Conservation (phyloP, 331 rosid genomes). For the Pyrus hybrid region DNA sequence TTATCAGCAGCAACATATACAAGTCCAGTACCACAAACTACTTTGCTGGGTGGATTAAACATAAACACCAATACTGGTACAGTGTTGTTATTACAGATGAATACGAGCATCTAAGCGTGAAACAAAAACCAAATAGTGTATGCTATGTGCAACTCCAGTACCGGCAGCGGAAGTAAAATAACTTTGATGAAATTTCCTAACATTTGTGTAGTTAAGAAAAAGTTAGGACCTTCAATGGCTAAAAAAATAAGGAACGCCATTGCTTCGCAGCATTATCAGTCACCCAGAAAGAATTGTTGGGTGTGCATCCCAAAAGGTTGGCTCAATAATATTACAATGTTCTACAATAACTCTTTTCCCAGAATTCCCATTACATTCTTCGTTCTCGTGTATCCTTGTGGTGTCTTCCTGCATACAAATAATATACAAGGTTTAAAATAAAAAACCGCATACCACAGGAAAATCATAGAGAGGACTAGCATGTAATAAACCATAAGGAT, state of each 20-base stretch:
- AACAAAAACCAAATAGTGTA: not conserved
- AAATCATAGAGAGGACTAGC: not conserved
- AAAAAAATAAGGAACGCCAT: no score
- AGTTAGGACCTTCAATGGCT: no score
- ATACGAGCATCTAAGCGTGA: no score
- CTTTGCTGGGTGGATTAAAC: no score
- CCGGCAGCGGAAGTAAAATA: not conserved
- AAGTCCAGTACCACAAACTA: no score
- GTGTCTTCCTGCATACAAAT: constrained; percentile 15
- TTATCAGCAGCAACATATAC: no score
- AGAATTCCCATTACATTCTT: constrained; percentile 1
- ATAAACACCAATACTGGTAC: no score
- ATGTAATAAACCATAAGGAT: not conserved
- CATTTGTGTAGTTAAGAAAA: not conserved
- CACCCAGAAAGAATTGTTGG: constrained; percentile 42
- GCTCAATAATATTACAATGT: constrained; percentile 60
- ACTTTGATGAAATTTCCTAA: not conserved
- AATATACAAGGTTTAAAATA: not conserved
- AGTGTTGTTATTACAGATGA: no score
- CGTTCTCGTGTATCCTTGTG: not conserved
- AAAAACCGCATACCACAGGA: not conserved
- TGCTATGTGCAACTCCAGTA: not conserved
- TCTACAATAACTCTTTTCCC: constrained; percentile 16
- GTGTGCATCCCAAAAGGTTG: constrained; percentile 55
- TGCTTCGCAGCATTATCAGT: not conserved